Percentiles rank a stretch among this genome's conserved stretches.
Evolutionary conservation across 2,329 filamentous ascomycete genomes (phyloP).

Genomic region (Macroventuria anomochaeta): DNA sequence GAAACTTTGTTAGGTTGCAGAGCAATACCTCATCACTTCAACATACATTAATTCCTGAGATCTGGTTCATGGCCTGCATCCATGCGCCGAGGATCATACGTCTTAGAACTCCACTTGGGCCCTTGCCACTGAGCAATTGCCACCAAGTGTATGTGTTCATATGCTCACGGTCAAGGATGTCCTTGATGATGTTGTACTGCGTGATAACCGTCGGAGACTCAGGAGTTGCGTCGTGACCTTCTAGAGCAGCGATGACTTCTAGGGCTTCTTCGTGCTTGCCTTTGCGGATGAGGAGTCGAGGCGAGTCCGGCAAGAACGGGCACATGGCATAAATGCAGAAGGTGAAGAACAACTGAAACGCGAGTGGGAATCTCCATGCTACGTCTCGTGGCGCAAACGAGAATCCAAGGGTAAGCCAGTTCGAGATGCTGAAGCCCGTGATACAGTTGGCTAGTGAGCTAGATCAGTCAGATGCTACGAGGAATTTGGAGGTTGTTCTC

Average conservation of each 20-base stretch:
- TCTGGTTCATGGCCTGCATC: slow-evolving; percentile 56
- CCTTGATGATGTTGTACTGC: slow-evolving; percentile 50
- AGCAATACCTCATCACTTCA: no score
- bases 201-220: slow-evolving; percentile 45
- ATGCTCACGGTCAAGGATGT: slow-evolving; percentile 53
- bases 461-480: not conserved
- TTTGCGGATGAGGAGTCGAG: slow-evolving; percentile 60
- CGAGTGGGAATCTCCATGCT: slow-evolving; percentile 58
- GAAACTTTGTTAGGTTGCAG: not conserved
- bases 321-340: slow-evolving; percentile 61
- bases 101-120: slow-evolving; percentile 51
- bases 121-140: slow-evolving; percentile 52
- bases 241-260: slow-evolving; percentile 46
- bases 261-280: slow-evolving; percentile 55
- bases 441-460: slow-evolving; percentile 48
- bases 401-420: slow-evolving; percentile 53
- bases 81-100: slow-evolving; percentile 56
- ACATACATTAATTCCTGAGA: slow-evolving; percentile 36
- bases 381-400: slow-evolving; percentile 49
- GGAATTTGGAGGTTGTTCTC: not conserved
- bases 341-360: slow-evolving; percentile 64
- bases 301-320: slow-evolving; percentile 51
- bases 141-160: slow-evolving; percentile 55
- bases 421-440: slow-evolving; percentile 53
- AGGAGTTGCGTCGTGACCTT: slow-evolving; percentile 48